phyloP scores from a whole-genome alignment of 2,329 filamentous ascomycete species.

The Alternaria novae-zelandiae region DNA sequence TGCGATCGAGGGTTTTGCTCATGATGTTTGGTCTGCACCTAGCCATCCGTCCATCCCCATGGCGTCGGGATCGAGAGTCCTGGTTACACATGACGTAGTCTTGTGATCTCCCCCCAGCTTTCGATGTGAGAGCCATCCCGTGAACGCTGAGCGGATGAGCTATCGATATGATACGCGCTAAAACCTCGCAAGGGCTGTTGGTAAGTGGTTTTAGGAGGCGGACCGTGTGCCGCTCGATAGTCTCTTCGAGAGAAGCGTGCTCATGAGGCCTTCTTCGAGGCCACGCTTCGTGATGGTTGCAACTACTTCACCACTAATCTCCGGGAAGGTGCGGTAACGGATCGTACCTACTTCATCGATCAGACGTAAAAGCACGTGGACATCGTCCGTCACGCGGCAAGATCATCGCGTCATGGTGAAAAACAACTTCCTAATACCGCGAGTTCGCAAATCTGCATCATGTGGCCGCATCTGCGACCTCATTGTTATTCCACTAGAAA shows the following conservation, averaged over 20 bases:
- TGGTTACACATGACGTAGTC: slow-evolving; percentile 6
- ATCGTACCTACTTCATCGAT: not conserved
- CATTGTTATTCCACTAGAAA: not conserved
- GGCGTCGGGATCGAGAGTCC: not conserved
- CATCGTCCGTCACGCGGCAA: not conserved
- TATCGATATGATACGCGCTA: slow-evolving; percentile 2
- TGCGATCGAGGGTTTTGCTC: slow-evolving; percentile 1
- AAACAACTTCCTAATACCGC: not conserved
- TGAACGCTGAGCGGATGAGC: not conserved
- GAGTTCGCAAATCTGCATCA: not conserved
- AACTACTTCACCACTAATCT: not conserved
- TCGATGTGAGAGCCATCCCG: not conserved
- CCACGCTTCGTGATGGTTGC: not conserved
- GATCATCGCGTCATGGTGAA: not conserved
- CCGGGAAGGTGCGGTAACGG: not conserved
- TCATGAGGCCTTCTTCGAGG: not conserved
- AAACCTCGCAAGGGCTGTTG: not conserved
- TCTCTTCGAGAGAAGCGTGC: not conserved
- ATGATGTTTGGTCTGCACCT: slow-evolving; percentile 2
- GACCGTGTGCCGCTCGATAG: slow-evolving; percentile 1
- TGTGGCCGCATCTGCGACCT: slow-evolving; percentile 10
- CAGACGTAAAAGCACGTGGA: not conserved
- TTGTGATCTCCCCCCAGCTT: not conserved
- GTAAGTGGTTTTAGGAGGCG: not conserved
- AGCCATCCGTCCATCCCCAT: not conserved